A percentile compares a stretch with the other conserved stretches of the same genome.
phyloP scores from a whole-genome alignment of 805 yeast genomes.

The Teunomyces gatunensis region DNA sequence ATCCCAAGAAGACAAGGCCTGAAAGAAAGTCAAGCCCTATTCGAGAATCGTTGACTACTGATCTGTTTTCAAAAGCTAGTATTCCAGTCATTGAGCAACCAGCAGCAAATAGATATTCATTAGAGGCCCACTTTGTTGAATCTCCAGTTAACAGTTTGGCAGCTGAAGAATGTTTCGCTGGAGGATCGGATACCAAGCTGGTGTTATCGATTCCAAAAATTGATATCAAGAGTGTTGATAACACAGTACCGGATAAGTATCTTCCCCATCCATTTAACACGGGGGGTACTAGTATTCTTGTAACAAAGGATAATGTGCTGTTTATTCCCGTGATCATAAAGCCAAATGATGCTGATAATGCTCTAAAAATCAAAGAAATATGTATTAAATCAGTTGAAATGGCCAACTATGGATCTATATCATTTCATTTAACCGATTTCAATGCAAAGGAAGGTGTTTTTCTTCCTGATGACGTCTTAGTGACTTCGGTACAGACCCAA shows the following conservation, averaged over 20 bases:
- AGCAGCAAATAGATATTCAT: neutral
- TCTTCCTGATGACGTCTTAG: slow-evolving; percentile 48
- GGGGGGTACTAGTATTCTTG: slow-evolving; percentile 41
- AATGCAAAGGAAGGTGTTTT: slow-evolving; percentile 57
- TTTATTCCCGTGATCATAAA: slow-evolving; percentile 49
- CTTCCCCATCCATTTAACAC: slow-evolving; percentile 18
- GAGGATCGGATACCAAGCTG: slow-evolving; percentile 1
- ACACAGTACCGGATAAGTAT: slow-evolving; percentile 13
- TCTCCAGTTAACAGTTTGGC: neutral
- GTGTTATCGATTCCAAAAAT: neutral
- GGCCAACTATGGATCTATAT: slow-evolving; percentile 28
- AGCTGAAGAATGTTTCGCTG: neutral
- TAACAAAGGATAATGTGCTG: slow-evolving; percentile 59
- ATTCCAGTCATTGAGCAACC: neutral
- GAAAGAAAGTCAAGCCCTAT: neutral
- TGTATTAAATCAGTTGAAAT: slow-evolving; percentile 38
- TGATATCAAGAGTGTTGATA: neutral
- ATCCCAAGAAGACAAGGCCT: neutral
- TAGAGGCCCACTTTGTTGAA: slow-evolving; percentile 1
- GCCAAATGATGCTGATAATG: slow-evolving; percentile 15
- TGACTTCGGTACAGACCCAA: slow-evolving; percentile 25
- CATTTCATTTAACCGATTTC: slow-evolving; percentile 67
- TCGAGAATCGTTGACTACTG: neutral
- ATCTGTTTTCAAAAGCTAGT: neutral
- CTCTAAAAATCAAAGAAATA: slow-evolving; percentile 33